Evolutionary conservation across 2,329 filamentous ascomycete species (phyloP), one percentile per base, ranked within the genome.

Genomic region (Botrytis fabae): DNA sequence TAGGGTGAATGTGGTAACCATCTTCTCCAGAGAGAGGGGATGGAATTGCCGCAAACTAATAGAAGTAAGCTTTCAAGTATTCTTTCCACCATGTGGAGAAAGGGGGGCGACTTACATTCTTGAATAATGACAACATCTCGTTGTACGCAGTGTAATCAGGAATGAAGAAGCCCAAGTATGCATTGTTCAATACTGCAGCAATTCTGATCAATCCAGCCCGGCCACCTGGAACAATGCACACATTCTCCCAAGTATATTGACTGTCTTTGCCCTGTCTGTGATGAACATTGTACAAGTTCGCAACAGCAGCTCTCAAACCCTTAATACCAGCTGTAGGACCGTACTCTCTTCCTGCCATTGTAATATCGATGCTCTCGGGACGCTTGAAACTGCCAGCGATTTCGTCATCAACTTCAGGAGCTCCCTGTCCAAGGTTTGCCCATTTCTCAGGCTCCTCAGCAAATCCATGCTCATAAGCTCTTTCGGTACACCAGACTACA

Each of bases 131-230:
- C 84, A 98, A 84, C 95, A 98, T 98, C 85, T 98, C 95, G 80
- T 97, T 97, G 86, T 98, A 98, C 2, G 95, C 95, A 4, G 95
- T 97, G 84, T 98, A 98, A 82, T 98, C 93, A 63, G 93, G 93
- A 81, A 97, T 93, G 83, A 97, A 97, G 87, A 98, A 98, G 60
- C 92, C 93, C 75, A 98, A 86, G 80, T 97, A 97, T 72, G 94
- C 91, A 82, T 97, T 97, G 76, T 95, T 95, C 78, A 98, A 84
- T 9, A 98, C 94, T 69, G 95, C 95, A 32, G 95, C 95, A 81
- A 98, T 98, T 78, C 95, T 90, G 81, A 98, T 98, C 83, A 98
- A 85, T 66, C 95, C 95, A 48, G 95, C 95, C 79, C 95, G 90
- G 57, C 95, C 95, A 82, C 95, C 95, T 63, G 95, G 95, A 5